Conservation (phyloP, 306 rosid genomes). For the Malus fusca region DNA sequence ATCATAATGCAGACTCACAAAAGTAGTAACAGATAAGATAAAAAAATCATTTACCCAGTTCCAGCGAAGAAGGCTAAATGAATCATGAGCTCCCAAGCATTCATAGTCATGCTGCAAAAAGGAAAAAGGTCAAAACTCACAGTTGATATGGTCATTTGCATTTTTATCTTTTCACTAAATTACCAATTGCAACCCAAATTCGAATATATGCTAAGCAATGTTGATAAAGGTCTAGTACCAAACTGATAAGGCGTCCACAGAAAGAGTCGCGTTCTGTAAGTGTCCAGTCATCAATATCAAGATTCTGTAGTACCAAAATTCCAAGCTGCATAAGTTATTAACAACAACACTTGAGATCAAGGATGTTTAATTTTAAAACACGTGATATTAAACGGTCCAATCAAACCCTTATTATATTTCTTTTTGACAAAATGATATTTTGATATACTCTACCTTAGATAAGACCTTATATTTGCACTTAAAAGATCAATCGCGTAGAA, state of each 20-base stretch:
- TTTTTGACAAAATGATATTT: too few relatives aligned
- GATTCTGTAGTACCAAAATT: slow-evolving; percentile 66
- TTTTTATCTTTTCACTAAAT: too few relatives aligned
- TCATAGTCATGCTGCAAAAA: slow-evolving; percentile 55
- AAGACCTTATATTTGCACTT: too few relatives aligned
- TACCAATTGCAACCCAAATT: neutral
- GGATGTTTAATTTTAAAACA: neutral
- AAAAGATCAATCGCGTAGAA: too few relatives aligned
- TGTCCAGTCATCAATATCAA: slow-evolving; percentile 56
- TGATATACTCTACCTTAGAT: too few relatives aligned
- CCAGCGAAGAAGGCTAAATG: slow-evolving; percentile 73
- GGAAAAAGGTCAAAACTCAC: neutral
- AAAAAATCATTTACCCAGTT: slow-evolving; percentile 40
- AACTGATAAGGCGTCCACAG: slow-evolving; percentile 60
- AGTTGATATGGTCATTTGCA: too few relatives aligned
- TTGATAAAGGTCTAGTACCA: slow-evolving; percentile 28
- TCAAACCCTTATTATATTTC: too few relatives aligned
- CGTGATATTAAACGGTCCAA: too few relatives aligned
- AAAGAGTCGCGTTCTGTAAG: slow-evolving; percentile 52
- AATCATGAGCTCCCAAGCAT: slow-evolving; percentile 86
- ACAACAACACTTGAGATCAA: neutral
- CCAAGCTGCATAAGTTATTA: slow-evolving; percentile 33
- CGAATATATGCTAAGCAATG: neutral
- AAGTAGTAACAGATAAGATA: too few relatives aligned
- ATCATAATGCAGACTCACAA: neutral